A percentile compares a stretch with the other conserved stretches of the same genome.
Conservation (phyloP, 768 basidiomycete species). For the Mycena galopus region DNA sequence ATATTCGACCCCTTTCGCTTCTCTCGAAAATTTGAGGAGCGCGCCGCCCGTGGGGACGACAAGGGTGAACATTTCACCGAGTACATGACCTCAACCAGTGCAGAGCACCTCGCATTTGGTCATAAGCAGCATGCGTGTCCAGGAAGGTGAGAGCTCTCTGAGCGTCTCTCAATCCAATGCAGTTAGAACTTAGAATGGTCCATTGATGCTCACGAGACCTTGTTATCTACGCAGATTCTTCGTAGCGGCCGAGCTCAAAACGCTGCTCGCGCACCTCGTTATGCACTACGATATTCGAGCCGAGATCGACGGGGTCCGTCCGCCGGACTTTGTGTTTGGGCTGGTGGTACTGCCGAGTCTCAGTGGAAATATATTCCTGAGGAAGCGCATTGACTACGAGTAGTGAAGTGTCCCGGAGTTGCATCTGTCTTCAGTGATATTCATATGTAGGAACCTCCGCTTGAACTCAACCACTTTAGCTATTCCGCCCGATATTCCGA, state of each 20-base stretch:
- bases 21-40: neutral
- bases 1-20: neutral
- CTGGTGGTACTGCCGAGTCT: neutral
- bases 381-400: no score
- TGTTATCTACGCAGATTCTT: neutral
- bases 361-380: no score
- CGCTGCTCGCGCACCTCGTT: neutral
- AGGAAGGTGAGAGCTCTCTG: neutral
- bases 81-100: neutral
- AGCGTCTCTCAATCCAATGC: no score
- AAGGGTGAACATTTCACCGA: neutral
- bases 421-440: no score
- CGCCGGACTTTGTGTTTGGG: neutral
- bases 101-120: neutral
- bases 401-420: no score
- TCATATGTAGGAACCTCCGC: no score
- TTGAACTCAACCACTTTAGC: no score
- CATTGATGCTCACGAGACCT: neutral
- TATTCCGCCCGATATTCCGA: no score
- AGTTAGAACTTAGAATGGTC: neutral
- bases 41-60: neutral
- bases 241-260: neutral
- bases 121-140: neutral
- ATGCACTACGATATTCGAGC: neutral
- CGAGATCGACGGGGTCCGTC: neutral